Base-by-base conservation (phyloP, 768 basidiomycete species). In the Phlegmacium glaucopus region DNA sequence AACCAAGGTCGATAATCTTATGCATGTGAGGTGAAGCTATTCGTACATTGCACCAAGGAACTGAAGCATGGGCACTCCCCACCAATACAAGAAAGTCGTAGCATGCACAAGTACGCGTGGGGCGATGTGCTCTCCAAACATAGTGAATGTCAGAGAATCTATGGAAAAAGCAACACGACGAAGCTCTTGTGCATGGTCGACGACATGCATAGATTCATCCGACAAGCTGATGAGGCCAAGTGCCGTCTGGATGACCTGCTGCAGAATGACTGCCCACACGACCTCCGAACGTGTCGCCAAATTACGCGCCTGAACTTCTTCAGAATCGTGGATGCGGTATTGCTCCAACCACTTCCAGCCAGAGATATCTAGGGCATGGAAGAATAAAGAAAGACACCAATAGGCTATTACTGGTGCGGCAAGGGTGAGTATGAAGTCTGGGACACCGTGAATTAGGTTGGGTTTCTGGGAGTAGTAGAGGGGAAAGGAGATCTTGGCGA, bases 251-350 rank as follows among this genome's bases (percentile, higher is more conserved):
- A 96, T 58, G 15, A 76, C 59, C 49, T 99, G 96, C 63, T 99
- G 96, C 38, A 93, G 53, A 8, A 95, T 42, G 45, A 99, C 94
- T 0, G 90, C 90, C 55, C 72, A 66, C 29, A 95, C 58, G 50
- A 99, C 95, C 50, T 92, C 63, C 2, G 60, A 44, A 8, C 81
- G 79, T 0, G 89, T 82, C 4, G 80, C 94, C 8, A 80, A 75
- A 63, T 98, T 98, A 47, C 82, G 75, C 2, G 78, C 65, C 48
- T 74, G 73, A 49, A 93, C 82, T 61, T 98, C 94, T 11, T 71
- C 72, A 1, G 89, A 87, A 42, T 92, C 89, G 65, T 99, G 95
- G 39, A 98, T 87, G 37, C 92, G 79, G 64, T 90, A 85, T 49
- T 78, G 82, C 53, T 94, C 83, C 28, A 96, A 76, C 77, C 83